Conservation (phyloP, 2,329 filamentous ascomycete genomes). For the Pseudogymnoascus sp. region DNA sequence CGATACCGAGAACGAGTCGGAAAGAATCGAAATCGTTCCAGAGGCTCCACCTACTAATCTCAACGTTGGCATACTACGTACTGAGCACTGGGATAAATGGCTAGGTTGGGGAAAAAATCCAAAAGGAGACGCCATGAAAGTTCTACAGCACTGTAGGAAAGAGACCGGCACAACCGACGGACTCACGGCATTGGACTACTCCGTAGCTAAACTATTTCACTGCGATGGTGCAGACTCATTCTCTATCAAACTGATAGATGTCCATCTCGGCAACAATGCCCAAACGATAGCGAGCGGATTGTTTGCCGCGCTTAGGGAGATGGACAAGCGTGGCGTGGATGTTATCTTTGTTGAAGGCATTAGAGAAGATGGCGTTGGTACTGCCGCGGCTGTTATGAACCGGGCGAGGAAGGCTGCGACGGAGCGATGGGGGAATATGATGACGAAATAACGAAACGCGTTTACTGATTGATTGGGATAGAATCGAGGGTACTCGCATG, state of each 20-base stretch:
- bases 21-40: neutral
- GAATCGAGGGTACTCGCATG: neutral
- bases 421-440: neutral
- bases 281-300: slow-evolving; percentile 75
- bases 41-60: slow-evolving; percentile 6
- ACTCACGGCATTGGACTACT: neutral
- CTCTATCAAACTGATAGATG: slow-evolving; percentile 45
- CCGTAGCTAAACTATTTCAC: neutral
- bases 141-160: neutral
- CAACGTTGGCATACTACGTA: slow-evolving; percentile 34
- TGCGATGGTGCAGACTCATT: neutral
- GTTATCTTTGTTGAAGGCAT: slow-evolving; percentile 90
- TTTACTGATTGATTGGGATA: neutral
- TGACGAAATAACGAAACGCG: neutral
- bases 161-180: neutral
- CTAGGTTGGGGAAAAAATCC: slow-evolving; percentile 17
- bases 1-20: neutral
- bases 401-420: slow-evolving; percentile 70
- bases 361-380: slow-evolving; percentile 60
- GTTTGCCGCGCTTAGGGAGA: slow-evolving; percentile 77
- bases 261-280: slow-evolving; percentile 63
- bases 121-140: neutral
- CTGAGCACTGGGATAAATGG: slow-evolving; percentile 31
- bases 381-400: slow-evolving; percentile 83
- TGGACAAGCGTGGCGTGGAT: slow-evolving; percentile 73